phyloP scores from a whole-genome alignment of 2,329 filamentous ascomycete genomes.

The Blumeriella jaapii region DNA sequence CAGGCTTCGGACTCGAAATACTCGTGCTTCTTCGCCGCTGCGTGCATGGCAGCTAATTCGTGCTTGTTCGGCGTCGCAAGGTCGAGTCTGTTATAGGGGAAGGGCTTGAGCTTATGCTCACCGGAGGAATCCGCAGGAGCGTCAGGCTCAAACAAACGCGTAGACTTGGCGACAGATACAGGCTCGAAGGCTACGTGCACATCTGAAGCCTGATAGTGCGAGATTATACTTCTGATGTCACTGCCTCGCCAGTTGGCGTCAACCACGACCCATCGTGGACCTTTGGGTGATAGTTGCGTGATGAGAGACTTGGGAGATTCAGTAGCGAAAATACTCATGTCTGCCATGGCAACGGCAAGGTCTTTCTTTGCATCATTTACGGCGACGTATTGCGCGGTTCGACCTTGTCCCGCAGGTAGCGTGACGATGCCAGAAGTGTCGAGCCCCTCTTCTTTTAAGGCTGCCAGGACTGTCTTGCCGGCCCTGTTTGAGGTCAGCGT shows the following conservation, averaged over 20 bases:
- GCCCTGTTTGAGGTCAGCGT: slow-evolving; percentile 36
- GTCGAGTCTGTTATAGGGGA: slow-evolving; percentile 52
- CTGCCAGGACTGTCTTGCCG: slow-evolving; percentile 59
- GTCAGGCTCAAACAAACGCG: slow-evolving; percentile 46
- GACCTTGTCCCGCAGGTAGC: slow-evolving; percentile 18
- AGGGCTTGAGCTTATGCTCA: slow-evolving; percentile 30
- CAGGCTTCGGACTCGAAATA: slow-evolving; percentile 61
- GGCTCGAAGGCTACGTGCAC: slow-evolving; percentile 72
- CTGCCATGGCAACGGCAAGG: slow-evolving; percentile 85
- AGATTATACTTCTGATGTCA: slow-evolving; percentile 57
- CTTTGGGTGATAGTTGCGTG: not conserved
- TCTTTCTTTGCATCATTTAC: slow-evolving; percentile 77
- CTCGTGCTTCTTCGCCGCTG: slow-evolving; percentile 50
- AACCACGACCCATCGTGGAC: slow-evolving; percentile 60
- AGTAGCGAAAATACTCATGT: slow-evolving; percentile 55
- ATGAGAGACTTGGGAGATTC: slow-evolving; percentile 32
- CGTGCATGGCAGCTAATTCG: slow-evolving; percentile 72
- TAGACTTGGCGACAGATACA: slow-evolving; percentile 70
- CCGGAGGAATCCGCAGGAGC: slow-evolving; percentile 8
- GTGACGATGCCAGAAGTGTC: slow-evolving; percentile 45
- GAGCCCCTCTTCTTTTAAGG: slow-evolving; percentile 53
- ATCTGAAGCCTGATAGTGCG: slow-evolving; percentile 42
- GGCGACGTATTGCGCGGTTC: slow-evolving; percentile 85
- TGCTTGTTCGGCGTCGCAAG: slow-evolving; percentile 73
- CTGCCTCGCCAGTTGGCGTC: slow-evolving; percentile 75